A percentile compares a stretch with the other conserved stretches of the same genome.
phyloP scores from a whole-genome alignment of 2,329 filamentous ascomycete genomes.

The Ceratocystis albifundus region DNA sequence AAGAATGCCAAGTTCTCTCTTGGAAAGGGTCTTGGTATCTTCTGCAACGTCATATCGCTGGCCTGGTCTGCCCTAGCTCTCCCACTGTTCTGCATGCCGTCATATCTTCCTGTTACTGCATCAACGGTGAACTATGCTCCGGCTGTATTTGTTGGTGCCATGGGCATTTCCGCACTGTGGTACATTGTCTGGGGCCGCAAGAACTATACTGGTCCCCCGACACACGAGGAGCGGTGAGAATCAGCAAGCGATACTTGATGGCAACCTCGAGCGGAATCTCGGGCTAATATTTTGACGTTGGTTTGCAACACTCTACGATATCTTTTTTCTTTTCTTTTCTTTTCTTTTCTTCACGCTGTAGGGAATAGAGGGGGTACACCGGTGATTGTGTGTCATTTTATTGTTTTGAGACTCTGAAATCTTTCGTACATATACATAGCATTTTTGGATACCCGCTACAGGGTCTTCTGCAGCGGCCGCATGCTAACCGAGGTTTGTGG shows the following conservation, averaged over 20 bases:
- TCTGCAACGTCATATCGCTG: conserved; percentile 54
- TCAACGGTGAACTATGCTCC: conserved; percentile 60
- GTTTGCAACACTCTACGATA: not conserved
- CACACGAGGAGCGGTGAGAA: conserved; percentile 26
- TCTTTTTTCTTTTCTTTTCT: too few relatives aligned
- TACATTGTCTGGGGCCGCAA: conserved; percentile 59
- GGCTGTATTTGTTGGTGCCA: conserved; percentile 59
- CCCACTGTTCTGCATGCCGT: conserved; percentile 64
- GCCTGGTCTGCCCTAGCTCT: conserved; percentile 58
- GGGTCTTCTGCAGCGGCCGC: not conserved
- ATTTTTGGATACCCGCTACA: conserved; percentile 7
- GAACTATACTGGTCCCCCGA: conserved; percentile 55
- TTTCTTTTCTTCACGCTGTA: too few relatives aligned
- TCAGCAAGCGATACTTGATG: too few relatives aligned
- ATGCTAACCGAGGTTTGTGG: not conserved
- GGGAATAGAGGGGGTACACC: not conserved
- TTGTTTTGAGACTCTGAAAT: not conserved
- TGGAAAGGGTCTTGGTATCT: conserved; percentile 43
- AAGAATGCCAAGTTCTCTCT: conserved; percentile 48
- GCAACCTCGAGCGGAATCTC: not conserved
- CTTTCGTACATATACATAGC: conserved; percentile 1
- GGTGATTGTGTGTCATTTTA: not conserved
- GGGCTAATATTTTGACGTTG: not conserved
- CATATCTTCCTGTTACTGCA: conserved; percentile 47
- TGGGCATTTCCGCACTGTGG: conserved; percentile 50